Evolutionary conservation across 495 filamentous ascomycete genomes (phyloP).

Genomic region (Alectoria sarmentosa): DNA sequence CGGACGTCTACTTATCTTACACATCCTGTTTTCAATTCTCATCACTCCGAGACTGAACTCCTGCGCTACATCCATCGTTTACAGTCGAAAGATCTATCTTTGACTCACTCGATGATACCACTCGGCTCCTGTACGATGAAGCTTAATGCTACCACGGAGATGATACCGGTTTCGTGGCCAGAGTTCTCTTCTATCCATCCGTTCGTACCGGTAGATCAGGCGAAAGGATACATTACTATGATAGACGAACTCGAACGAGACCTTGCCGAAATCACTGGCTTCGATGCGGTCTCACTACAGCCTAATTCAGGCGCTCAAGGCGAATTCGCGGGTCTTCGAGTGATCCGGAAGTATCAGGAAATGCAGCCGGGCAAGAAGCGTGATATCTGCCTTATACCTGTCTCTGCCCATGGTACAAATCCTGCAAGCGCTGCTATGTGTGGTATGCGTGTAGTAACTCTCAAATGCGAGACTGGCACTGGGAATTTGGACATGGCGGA

Average conservation of each 20-base stretch:
- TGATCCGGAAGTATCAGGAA: slow-evolving; percentile 84
- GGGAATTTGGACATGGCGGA: slow-evolving; percentile 90
- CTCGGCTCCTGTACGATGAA: slow-evolving; percentile 99
- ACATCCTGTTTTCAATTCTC: slow-evolving; percentile 93
- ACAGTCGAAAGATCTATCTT: slow-evolving; percentile 90
- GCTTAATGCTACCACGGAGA: slow-evolving; percentile 92
- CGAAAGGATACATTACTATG: slow-evolving; percentile 62
- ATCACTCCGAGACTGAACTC: slow-evolving; percentile 96
- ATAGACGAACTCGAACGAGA: slow-evolving; percentile 68
- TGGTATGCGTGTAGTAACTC: slow-evolving; percentile 89
- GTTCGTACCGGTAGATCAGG: slow-evolving; percentile 56
- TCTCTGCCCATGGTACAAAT: slow-evolving; percentile 96
- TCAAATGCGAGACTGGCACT: slow-evolving; percentile 84
- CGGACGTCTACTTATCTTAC: slow-evolving; percentile 73
- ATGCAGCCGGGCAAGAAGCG: slow-evolving; percentile 56
- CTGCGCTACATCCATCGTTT: slow-evolving; percentile 92
- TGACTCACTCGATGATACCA: slow-evolving; percentile 98
- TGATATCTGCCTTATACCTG: slow-evolving; percentile 93
- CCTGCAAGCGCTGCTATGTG: slow-evolving; percentile 96
- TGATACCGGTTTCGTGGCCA: slow-evolving; percentile 80
- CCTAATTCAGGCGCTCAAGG: slow-evolving; percentile 97
- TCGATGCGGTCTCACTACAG: slow-evolving; percentile 84
- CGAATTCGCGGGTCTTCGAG: slow-evolving; percentile 88
- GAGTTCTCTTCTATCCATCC: slow-evolving; percentile 87
- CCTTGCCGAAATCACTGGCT: slow-evolving; percentile 80